Evolutionary conservation across 2,329 filamentous ascomycete genomes (phyloP), one percentile per base, ranked within the genome.

Genomic region (Aureobasidium namibiae): DNA sequence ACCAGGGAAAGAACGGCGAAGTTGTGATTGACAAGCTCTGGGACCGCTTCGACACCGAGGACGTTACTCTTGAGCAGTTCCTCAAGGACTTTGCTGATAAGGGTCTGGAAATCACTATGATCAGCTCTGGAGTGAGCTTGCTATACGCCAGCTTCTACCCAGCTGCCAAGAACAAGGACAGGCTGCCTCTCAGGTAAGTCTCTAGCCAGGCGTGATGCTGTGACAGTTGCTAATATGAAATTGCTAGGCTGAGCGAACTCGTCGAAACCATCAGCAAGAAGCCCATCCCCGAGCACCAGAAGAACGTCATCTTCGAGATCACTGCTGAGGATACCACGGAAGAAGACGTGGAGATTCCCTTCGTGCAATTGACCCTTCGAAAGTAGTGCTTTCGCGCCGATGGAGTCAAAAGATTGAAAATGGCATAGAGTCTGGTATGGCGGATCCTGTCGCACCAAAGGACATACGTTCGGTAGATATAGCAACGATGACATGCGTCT

Each of bases 271-370:
- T 99, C 63, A 95, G 90, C 62, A 95, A 92, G 81, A 96, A 96
- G 79, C 82, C 87, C 2, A 87, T 99, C 60, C 92, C 94, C 0
- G 82, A 84, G 4, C 92, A 97, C 71, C 90, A 96, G 77, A 94
- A 89, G 80, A 92, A 96, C 68, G 84, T 97, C 63, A 96, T 97
- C 67, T 95, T 97, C 70, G 94, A 97, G 78, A 88, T 96, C 65
- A 95, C 94, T 7, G 90, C 88, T 0, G 92, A 97, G 72, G 94
- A 97, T 70, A 78, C 84, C 69, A 86, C 84, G 3, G 92, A 89
- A 63, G 90, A 97, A 75, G 94, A 99, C 72, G 92, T 97, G 1
- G 94, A 99, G 76, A 88, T 97, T 65, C 94, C 94, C 4, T 97
- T 96, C 73, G 90, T 97, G 68, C 95, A 92, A 85, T 85, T 96